Evolutionary conservation across 2,329 filamentous ascomycete genomes (phyloP).

Genomic region (Aureobasidium subglaciale): DNA sequence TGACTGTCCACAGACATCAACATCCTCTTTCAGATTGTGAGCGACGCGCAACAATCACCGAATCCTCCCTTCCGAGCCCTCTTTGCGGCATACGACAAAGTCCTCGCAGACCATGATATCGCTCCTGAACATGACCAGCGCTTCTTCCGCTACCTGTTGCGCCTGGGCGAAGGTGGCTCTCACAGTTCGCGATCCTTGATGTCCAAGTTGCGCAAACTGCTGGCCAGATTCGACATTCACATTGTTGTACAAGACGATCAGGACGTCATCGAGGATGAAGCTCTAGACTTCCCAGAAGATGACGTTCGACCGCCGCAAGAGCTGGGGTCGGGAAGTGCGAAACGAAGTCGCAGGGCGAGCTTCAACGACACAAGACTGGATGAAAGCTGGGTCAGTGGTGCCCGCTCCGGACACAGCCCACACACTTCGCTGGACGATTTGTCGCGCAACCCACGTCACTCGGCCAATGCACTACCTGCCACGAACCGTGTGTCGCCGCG

Average conservation of each 20-base stretch:
- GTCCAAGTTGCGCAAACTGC: slow-evolving; percentile 62
- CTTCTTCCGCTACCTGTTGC: slow-evolving; percentile 71
- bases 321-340: neutral
- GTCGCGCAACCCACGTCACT: neutral
- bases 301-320: neutral
- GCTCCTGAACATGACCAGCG: slow-evolving; percentile 67
- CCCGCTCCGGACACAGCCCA: neutral
- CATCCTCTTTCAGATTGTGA: slow-evolving; percentile 69
- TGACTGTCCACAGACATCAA: slow-evolving; percentile 58
- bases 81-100: slow-evolving; percentile 71
- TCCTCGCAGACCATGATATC: slow-evolving; percentile 63
- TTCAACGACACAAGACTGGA: slow-evolving; percentile 51
- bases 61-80: slow-evolving; percentile 67
- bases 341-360: slow-evolving; percentile 28
- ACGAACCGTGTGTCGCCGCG: neutral
- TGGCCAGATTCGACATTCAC: slow-evolving; percentile 63
- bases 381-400: slow-evolving; percentile 38
- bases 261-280: neutral
- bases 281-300: neutral
- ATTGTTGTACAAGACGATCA: slow-evolving; percentile 49
- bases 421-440: neutral
- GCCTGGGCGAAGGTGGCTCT: slow-evolving; percentile 49
- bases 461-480: neutral
- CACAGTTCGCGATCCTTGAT: slow-evolving; percentile 49
- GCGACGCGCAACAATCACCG: slow-evolving; percentile 59